Evolutionary conservation across 176 grass and related monocot genomes (phyloP).

Genomic region (Ensete glaucum): DNA sequence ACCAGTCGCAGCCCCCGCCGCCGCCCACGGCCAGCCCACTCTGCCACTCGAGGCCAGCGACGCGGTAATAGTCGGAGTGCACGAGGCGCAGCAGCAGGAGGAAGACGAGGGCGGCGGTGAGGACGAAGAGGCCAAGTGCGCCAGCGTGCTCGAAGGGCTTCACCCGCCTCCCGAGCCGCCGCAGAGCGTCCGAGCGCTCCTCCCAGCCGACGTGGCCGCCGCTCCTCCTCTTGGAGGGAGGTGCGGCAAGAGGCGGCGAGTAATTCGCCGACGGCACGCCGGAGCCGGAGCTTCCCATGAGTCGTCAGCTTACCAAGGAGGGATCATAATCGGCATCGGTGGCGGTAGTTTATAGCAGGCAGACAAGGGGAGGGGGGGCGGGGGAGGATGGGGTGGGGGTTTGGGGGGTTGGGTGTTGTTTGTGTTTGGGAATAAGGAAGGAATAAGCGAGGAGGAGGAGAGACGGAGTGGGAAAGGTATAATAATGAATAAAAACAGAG

Average conservation of each 20-base stretch:
- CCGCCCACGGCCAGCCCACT: not conserved
- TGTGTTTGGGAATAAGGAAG: not conserved
- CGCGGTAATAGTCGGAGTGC: not conserved
- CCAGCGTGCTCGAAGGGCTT: conserved; percentile 13
- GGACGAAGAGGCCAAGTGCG: not conserved
- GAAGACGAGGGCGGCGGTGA: not conserved
- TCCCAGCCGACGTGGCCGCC: not conserved
- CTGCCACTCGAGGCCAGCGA: not conserved
- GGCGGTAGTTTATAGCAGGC: not conserved
- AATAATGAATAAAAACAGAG: not conserved
- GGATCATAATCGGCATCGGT: not conserved
- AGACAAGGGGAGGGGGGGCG: not conserved
- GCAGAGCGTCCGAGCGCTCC: not conserved
- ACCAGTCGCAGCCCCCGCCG: conserved; percentile 54
- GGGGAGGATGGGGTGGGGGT: too few species aligned
- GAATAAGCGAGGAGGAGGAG: not conserved
- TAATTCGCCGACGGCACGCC: not conserved
- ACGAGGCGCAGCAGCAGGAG: not conserved
- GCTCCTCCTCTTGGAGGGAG: not conserved
- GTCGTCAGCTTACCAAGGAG: not conserved
- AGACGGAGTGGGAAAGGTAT: not conserved
- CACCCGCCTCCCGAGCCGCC: conserved; percentile 4
- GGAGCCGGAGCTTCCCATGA: not conserved
- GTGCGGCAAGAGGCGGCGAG: not conserved
- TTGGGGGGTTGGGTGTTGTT: too few species aligned